Evolutionary conservation across 768 basidiomycete genomes (phyloP), one percentile per base, ranked within the genome.

Genomic region (Coprinopsis cinerea): DNA sequence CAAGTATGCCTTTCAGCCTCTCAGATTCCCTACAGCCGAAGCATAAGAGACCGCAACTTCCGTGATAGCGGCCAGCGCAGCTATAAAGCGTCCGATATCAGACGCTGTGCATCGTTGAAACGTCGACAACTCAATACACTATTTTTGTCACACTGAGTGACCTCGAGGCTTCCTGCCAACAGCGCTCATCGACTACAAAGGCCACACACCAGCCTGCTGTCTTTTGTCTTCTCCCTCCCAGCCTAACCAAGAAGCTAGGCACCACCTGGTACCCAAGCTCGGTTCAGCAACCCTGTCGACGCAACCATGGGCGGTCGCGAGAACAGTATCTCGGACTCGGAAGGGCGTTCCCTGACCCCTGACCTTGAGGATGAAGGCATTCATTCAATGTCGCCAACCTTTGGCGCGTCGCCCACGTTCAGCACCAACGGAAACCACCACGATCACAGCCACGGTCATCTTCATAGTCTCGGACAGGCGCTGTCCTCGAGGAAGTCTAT

Each of bases 281-380:
- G 10, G 36, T 39, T 39, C 36, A 9, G 30, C 7, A 32, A 9
- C 7, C 30, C n/a, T n/a, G n/a, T 34, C 30, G 30, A 9, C 30
- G 18, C 10, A 40, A 40, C n/a, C 4, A 45, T 45, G 44, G 27
- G 27, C 14, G 44, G 28, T 4, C 44, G 44, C 27, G 44, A 45
- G 59, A 83, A 84, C 65, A 83, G 81, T 63, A 75, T 83, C 66
- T 73, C 70, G 55, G 83, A 85, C 62, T 79, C 79, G 28, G 81
- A 81, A 25, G 79, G 80, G 20, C 74, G 81, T 23, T 84, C 82
- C 7, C 66, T 85, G 46, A 83, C 82, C 3, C 80, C 82, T n/a
- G 81, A 84, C 62, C 61, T 75, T 17, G 76, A 77, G 43, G 81
- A 80, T 3, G 70, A 69, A 20, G 55, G 50, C 25, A 46, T 51